Evolutionary conservation across 2,329 filamentous ascomycete genomes (phyloP).

Genomic region (Pleurostoma richardsiae): DNA sequence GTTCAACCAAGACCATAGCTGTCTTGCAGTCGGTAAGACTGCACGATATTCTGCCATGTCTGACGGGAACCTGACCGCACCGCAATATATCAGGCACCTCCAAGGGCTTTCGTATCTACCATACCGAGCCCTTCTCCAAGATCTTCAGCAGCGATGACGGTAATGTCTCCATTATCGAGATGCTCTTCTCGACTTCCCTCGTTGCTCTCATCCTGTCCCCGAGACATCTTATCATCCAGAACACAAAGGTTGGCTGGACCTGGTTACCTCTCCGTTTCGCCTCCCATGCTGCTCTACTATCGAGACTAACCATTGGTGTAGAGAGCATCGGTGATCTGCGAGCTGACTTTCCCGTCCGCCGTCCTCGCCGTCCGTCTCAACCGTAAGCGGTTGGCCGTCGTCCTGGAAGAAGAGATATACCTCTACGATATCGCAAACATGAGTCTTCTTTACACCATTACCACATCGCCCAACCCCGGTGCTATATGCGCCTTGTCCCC

Average conservation of each 20-base stretch:
- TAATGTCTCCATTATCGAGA: slow-evolving; percentile 94
- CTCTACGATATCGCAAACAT: slow-evolving; percentile 99
- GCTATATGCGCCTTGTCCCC: slow-evolving; percentile 91
- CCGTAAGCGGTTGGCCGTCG: slow-evolving; percentile 85
- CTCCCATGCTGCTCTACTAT: slow-evolving; percentile 2
- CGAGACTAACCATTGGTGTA: slow-evolving; percentile 18
- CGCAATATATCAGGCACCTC: slow-evolving; percentile 62
- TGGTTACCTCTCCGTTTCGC: neutral
- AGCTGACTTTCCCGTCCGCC: slow-evolving; percentile 96
- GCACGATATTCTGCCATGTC: slow-evolving; percentile 1
- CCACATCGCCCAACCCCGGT: slow-evolving; percentile 87
- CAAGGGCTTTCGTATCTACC: slow-evolving; percentile 93
- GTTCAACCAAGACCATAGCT: slow-evolving; percentile 98
- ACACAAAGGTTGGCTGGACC: slow-evolving; percentile 71
- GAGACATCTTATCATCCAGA: slow-evolving; percentile 88
- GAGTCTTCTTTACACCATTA: slow-evolving; percentile 87
- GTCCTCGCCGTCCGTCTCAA: slow-evolving; percentile 92
- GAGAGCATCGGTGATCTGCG: slow-evolving; percentile 83
- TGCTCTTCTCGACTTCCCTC: slow-evolving; percentile 97
- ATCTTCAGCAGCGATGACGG: slow-evolving; percentile 92
- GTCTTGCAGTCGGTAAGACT: slow-evolving; percentile 81
- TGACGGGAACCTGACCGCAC: neutral
- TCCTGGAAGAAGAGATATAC: slow-evolving; percentile 94
- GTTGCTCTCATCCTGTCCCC: slow-evolving; percentile 92
- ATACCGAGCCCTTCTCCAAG: slow-evolving; percentile 92